Evolutionary conservation across 352 stramenopile genomes (phyloP).

Genomic region (Phytophthora kernoviae): DNA sequence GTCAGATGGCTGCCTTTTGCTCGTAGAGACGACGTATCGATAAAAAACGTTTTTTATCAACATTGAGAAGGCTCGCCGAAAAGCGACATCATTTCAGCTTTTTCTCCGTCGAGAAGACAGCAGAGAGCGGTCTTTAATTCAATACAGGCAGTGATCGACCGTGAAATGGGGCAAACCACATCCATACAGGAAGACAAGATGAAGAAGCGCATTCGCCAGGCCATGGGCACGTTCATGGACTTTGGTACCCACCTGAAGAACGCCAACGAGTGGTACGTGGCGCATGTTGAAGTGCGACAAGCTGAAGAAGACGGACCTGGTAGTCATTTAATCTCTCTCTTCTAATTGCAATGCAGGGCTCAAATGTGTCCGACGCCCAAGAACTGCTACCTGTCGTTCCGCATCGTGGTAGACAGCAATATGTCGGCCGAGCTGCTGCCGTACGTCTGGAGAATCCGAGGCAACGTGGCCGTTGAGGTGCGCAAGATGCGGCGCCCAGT

Average conservation of each 20-base stretch:
- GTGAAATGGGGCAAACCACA: conserved; percentile 70
- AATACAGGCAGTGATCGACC: no score
- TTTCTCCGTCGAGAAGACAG: conserved; percentile 6
- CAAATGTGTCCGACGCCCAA: conserved; percentile 73
- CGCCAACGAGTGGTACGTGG: conserved; percentile 75
- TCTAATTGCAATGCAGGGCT: conserved; percentile 40
- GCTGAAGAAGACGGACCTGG: background rate
- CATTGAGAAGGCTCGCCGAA: conserved; percentile 12
- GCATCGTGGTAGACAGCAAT: conserved; percentile 69
- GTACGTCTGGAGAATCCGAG: conserved; percentile 72
- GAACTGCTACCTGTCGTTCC: conserved; percentile 77
- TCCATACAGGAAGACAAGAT: conserved; percentile 77
- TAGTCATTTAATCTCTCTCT: conserved; percentile 7
- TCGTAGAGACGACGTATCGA: conserved; percentile 24
- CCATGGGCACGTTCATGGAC: conserved; percentile 75
- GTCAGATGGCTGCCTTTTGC: conserved; percentile 20
- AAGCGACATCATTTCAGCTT: conserved; percentile 37
- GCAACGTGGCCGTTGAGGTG: conserved; percentile 75
- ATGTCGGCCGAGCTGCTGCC: conserved; percentile 67
- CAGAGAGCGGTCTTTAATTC: conserved; percentile 4
- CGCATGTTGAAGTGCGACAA: conserved; percentile 14
- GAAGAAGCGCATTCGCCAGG: conserved; percentile 69
- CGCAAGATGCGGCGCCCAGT: conserved; percentile 68
- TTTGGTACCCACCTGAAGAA: conserved; percentile 74
- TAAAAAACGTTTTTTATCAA: conserved; percentile 15